A percentile compares a stretch with the other conserved stretches of the same genome.
phyloP scores from a whole-genome alignment of 768 basidiomycete species.

The Pulveroboletus sp. region DNA sequence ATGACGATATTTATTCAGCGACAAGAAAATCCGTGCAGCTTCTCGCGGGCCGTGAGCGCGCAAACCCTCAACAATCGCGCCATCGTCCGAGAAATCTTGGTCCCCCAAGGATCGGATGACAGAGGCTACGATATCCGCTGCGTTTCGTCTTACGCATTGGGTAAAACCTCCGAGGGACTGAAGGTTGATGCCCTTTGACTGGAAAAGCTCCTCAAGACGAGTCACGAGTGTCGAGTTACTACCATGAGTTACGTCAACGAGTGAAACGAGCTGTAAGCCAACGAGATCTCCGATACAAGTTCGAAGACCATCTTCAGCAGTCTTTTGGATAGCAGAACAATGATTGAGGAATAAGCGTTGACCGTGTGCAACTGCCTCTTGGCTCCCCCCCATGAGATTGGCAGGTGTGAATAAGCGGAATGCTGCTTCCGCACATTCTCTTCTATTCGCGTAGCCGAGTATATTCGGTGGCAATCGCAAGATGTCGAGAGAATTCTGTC shows the following conservation, averaged over 20 bases:
- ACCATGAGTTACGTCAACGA: slow-evolving; percentile 34
- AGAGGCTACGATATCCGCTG: slow-evolving; percentile 55
- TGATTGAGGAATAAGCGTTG: slow-evolving; percentile 52
- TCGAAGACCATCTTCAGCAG: slow-evolving; percentile 46
- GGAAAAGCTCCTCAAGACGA: slow-evolving; percentile 36
- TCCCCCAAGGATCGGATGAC: slow-evolving; percentile 65
- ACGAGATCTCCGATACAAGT: slow-evolving; percentile 69
- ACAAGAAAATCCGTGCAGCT: slow-evolving; percentile 43
- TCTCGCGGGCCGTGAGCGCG: slow-evolving; percentile 31
- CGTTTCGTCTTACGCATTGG: slow-evolving; percentile 37
- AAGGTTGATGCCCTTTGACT: slow-evolving; percentile 30
- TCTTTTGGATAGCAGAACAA: slow-evolving; percentile 56
- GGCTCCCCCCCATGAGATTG: slow-evolving; percentile 46
- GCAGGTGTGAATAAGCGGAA: slow-evolving; percentile 66
- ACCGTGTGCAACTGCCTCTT: slow-evolving; percentile 34
- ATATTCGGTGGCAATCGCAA: slow-evolving; percentile 63
- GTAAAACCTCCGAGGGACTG: slow-evolving; percentile 32
- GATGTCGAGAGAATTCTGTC: slow-evolving; percentile 45
- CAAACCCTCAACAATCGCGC: slow-evolving; percentile 49
- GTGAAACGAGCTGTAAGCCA: slow-evolving; percentile 53
- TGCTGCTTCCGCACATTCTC: slow-evolving; percentile 61
- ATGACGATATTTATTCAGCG: slow-evolving; percentile 50
- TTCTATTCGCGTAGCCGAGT: slow-evolving; percentile 69
- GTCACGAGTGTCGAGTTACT: slow-evolving; percentile 19
- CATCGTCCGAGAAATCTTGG: slow-evolving; percentile 53